phyloP scores from a whole-genome alignment of 805 yeast species.

The Tetrapisispora nanseiensis region DNA sequence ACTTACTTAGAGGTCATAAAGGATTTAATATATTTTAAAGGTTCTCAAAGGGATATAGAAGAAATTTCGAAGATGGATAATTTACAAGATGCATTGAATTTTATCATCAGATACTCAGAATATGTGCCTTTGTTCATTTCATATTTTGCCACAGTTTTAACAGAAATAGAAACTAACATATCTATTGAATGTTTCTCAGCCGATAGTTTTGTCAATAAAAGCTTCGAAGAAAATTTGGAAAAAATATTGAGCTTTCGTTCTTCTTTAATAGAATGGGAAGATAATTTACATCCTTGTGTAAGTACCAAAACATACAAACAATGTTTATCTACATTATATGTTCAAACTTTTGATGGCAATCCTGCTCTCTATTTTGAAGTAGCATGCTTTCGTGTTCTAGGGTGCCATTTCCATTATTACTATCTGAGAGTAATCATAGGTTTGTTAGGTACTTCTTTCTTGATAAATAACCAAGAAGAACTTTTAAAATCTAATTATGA shows the following conservation, averaged over 20 bases:
- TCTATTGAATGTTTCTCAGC: constrained; percentile 15
- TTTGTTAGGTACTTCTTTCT: constrained; percentile 15
- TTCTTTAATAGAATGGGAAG: constrained; percentile 17
- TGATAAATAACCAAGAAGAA: constrained; percentile 15
- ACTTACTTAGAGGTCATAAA: constrained; percentile 14
- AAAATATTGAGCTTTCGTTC: constrained; percentile 11
- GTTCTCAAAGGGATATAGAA: constrained; percentile 4
- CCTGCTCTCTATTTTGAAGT: constrained; percentile 15
- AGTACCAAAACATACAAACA: constrained; percentile 15
- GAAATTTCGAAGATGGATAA: constrained; percentile 9
- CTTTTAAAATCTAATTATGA: constrained; percentile 11
- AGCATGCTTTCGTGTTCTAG: constrained; percentile 15
- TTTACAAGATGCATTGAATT: constrained; percentile 12
- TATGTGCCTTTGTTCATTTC: constrained; percentile 16
- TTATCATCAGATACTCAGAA: constrained; percentile 12
- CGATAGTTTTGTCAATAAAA: constrained; percentile 9
- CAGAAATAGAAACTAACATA: constrained; percentile 12
- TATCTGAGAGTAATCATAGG: constrained; percentile 13
- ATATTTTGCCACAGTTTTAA: constrained; percentile 13
- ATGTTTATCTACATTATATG: constrained; percentile 13
- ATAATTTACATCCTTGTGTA: constrained; percentile 16
- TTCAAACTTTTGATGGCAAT: constrained; percentile 11
- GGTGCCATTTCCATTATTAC: constrained; percentile 17
- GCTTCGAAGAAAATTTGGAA: constrained; percentile 19
- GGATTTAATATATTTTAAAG: background rate